These are phyloP conservation scores for Trichosporon inkin DNA, from an alignment of 1,284 basidiomycete genomes.

Conservation along the genomic window DNA sequence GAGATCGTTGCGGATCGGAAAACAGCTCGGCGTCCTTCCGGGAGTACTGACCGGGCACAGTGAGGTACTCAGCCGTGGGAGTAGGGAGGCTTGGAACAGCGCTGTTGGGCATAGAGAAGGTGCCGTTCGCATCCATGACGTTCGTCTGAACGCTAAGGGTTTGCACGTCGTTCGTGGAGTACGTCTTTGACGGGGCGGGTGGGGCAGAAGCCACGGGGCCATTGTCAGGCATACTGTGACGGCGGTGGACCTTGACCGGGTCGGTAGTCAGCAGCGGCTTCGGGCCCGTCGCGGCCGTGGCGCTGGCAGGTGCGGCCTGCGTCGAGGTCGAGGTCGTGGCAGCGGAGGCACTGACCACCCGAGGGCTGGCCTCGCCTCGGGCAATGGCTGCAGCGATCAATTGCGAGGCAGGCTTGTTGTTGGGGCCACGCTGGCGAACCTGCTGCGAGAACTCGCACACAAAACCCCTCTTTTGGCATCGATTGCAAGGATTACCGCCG, in stretches of 20 bases:
- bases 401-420: slow-evolving; percentile 15
- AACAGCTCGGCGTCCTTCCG: background rate
- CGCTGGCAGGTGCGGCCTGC: background rate
- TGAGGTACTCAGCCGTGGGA: slow-evolving; percentile 15
- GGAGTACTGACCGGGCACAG: slow-evolving; percentile 10
- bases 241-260: slow-evolving; percentile 13
- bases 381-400: background rate
- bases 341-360: slow-evolving; percentile 3
- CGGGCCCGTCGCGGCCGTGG: background rate
- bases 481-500: slow-evolving; percentile 26
- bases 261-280: background rate
- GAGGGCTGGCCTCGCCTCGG: slow-evolving; percentile 1
- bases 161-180: slow-evolving; percentile 17
- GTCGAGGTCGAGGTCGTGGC: background rate
- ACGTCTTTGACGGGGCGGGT: slow-evolving; percentile 15
- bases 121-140: slow-evolving; percentile 6
- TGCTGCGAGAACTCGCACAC: slow-evolving; percentile 26
- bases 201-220: slow-evolving; percentile 9
- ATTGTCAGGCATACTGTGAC: slow-evolving; percentile 21
- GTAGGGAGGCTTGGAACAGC: slow-evolving; percentile 13
- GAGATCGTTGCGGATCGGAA: slow-evolving; percentile 13
- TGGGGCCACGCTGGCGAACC: slow-evolving; percentile 25
- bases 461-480: slow-evolving; percentile 24
- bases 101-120: slow-evolving; percentile 11
- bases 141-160: slow-evolving; percentile 11